Conservation (phyloP, 2,329 filamentous ascomycete genomes). For the Colletotrichum gigasporum region DNA sequence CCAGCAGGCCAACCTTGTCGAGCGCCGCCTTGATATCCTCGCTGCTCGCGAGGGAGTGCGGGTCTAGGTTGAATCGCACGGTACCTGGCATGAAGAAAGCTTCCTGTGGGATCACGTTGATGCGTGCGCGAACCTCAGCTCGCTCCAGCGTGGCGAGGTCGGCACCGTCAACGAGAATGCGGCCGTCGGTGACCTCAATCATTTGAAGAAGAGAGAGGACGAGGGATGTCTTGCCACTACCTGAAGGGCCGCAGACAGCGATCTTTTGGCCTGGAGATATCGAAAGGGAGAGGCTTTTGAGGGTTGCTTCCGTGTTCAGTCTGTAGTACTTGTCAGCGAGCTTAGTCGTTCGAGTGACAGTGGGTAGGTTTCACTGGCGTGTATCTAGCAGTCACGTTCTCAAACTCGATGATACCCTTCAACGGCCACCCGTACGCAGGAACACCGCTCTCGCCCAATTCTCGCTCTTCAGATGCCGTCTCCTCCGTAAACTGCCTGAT, state of each 20-base stretch:
- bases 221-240: slow-evolving; percentile 46
- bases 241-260: slow-evolving; percentile 45
- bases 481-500: slow-evolving; percentile 4
- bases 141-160: slow-evolving; percentile 41
- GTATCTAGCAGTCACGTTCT: slow-evolving; percentile 39
- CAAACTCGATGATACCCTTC: slow-evolving; percentile 38
- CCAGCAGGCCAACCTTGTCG: slow-evolving; percentile 55
- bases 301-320: slow-evolving; percentile 24
- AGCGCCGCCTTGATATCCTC: slow-evolving; percentile 54
- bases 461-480: slow-evolving; percentile 39
- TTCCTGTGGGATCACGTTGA: slow-evolving; percentile 62
- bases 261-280: slow-evolving; percentile 38
- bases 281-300: slow-evolving; percentile 38
- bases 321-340: neutral
- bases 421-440: slow-evolving; percentile 39
- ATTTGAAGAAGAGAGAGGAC: slow-evolving; percentile 56
- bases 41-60: slow-evolving; percentile 47
- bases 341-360: too few relatives aligned
- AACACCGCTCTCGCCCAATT: neutral
- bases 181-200: slow-evolving; percentile 52
- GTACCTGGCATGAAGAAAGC: slow-evolving; percentile 58
- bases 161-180: slow-evolving; percentile 54
- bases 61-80: slow-evolving; percentile 60
- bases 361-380: slow-evolving; percentile 17
- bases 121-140: slow-evolving; percentile 35